A percentile compares a stretch with the other conserved stretches of the same genome.
Evolutionary conservation across 495 filamentous ascomycete genomes (phyloP).

Genomic region (Penicillium silybi): DNA sequence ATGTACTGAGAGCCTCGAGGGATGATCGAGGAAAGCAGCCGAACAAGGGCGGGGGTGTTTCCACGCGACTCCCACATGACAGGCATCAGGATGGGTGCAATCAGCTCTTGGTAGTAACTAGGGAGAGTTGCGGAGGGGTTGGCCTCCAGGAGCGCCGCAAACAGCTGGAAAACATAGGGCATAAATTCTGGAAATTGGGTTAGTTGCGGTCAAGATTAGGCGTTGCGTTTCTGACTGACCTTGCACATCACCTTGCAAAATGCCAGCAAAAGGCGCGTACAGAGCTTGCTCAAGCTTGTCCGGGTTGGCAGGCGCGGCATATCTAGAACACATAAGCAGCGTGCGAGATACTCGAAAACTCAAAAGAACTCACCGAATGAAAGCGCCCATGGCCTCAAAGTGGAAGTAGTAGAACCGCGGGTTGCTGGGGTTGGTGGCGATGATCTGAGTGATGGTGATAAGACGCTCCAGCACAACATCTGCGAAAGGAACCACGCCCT

Average conservation of each 20-base stretch:
- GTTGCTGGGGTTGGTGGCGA: constrained; percentile 91
- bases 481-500: constrained; percentile 63
- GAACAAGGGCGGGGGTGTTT: constrained; percentile 85
- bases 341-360: background rate
- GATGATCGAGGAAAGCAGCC: constrained; percentile 80
- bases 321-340: constrained; percentile 39
- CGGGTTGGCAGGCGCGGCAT: constrained; percentile 62
- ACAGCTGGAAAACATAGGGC: constrained; percentile 94
- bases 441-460: constrained; percentile 81
- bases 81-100: constrained; percentile 70
- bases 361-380: constrained; percentile 60
- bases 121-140: constrained; percentile 71
- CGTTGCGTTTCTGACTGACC: constrained; percentile 42
- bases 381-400: constrained; percentile 93
- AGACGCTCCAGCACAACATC: constrained; percentile 74
- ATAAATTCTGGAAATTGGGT: constrained; percentile 66
- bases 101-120: constrained; percentile 69
- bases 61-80: constrained; percentile 83
- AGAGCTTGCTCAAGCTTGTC: constrained; percentile 72
- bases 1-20: constrained; percentile 69
- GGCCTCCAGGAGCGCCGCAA: constrained; percentile 80
- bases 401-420: constrained; percentile 98
- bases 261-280: constrained; percentile 68
- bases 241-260: constrained; percentile 76
- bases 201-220: constrained; percentile 9